Base-by-base conservation (phyloP, 164 flowering plant species). In the Magnolia officinalis region DNA sequence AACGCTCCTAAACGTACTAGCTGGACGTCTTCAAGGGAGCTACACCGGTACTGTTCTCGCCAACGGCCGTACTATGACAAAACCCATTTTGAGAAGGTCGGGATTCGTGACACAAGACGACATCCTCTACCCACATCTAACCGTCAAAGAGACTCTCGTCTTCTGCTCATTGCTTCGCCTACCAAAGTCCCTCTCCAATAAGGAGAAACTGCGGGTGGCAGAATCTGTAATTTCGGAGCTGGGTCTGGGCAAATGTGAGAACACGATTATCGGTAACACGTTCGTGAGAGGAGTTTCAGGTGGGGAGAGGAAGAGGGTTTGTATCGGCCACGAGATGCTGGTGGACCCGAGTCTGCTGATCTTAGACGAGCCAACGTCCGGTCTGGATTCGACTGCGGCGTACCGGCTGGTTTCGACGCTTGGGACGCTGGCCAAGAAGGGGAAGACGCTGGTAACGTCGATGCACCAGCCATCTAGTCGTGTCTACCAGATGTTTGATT, bases 41-140 rank as follows among this genome's bases (percentile, higher is more conserved):
- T 66, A 85, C 78, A 86, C 91, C 73, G 97, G 97, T 63, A 63
- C 90, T 2, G 76, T 94, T 29, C 87, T 88, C 18, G 89, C 87
- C 18, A 94, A 94, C 83, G 82, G 78, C 74, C 64, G 67, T 8
- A 81, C 77, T 63, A 72, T 84, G 31, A 80, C 63, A 6, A 88
- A 82, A 74, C 37, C 87, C 2, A 80, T 88, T 0, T 29, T 71
- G 8, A 83, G 80, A 73, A 78, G 87, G 31, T 90, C 90, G 37
- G 98, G 98, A 10, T 95, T 92, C 77, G 98, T 95, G 1, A 76
- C 96, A 1, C 98, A 95, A 73, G 98, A 92, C 73, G 98, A 95
- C 65, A 81, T 92, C 5, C 92, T 95, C 21, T 90, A 91, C 85
- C 95, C 97, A 0, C 97, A 92, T 75, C 81, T 95, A 6, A 95